Evolutionary conservation across 768 basidiomycete genomes (phyloP).

Genomic region (Rhodotorula babjevae): DNA sequence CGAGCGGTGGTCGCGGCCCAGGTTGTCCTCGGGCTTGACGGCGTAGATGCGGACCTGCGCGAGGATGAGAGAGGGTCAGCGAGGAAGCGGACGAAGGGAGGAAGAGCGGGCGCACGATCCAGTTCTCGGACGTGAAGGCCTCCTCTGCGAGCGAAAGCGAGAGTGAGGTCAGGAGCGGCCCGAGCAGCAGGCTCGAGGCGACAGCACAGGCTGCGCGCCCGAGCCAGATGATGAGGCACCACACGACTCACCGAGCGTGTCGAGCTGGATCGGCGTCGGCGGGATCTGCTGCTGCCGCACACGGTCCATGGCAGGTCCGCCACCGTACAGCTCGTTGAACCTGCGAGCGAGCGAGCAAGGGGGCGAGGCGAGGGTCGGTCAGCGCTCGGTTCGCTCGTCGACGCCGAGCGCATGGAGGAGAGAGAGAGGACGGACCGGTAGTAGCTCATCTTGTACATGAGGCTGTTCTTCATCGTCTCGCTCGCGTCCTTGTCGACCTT

Average conservation of each 20-base stretch:
- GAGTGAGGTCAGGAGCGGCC: no score
- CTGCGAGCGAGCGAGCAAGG: constrained; percentile 47
- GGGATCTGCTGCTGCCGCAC: constrained; percentile 85
- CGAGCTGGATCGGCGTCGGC: constrained; percentile 67
- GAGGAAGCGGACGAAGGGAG: no score
- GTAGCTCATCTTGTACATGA: constrained; percentile 99
- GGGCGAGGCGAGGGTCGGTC: background rate
- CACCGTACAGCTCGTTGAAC: constrained; percentile 82
- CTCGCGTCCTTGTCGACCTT: constrained; percentile 80
- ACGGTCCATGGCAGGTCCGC: constrained; percentile 67
- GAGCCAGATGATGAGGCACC: constrained; percentile 6
- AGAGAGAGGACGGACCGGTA: constrained; percentile 60
- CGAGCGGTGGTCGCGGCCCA: constrained; percentile 82
- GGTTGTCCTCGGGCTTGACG: constrained; percentile 86
- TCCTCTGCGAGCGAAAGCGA: constrained; percentile 59
- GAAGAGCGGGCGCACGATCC: constrained; percentile 65
- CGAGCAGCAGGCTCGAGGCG: no score
- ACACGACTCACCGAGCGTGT: constrained; percentile 68
- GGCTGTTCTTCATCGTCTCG: constrained; percentile 80
- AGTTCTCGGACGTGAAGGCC: constrained; percentile 98
- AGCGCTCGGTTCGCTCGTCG: background rate
- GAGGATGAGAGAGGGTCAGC: background rate
- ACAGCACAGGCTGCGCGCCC: no score
- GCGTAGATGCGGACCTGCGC: constrained; percentile 79
- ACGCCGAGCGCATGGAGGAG: constrained; percentile 16